phyloP scores from a whole-genome alignment of 306 rosid genomes.

The Carpinus fangiana region DNA sequence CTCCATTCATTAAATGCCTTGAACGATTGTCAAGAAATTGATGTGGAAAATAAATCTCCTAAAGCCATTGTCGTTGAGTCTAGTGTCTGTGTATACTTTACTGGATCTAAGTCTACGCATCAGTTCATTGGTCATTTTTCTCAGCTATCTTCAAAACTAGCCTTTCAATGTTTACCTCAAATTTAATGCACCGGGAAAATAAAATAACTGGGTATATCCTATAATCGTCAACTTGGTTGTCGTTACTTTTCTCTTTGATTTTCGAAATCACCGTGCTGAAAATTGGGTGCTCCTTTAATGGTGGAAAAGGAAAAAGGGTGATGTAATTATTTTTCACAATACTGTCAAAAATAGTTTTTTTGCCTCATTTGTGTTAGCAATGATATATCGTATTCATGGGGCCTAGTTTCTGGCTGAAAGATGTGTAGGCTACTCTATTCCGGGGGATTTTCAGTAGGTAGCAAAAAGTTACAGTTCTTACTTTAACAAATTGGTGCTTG shows the following conservation, averaged over 20 bases:
- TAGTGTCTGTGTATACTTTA: neutral
- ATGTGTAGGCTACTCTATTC: constrained; percentile 36
- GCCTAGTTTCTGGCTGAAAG: constrained; percentile 40
- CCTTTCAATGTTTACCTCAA: neutral
- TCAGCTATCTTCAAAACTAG: neutral
- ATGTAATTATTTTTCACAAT: constrained; percentile 25
- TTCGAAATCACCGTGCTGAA: constrained; percentile 19
- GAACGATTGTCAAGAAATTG: neutral
- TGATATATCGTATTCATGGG: constrained; percentile 51
- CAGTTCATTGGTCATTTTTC: neutral
- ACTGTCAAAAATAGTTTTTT: constrained; percentile 36
- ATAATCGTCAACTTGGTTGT: constrained; percentile 27
- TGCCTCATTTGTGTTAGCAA: constrained; percentile 33
- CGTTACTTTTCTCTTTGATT: constrained; percentile 10
- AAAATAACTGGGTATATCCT: constrained; percentile 12
- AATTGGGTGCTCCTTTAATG: constrained; percentile 20
- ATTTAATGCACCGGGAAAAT: constrained; percentile 15
- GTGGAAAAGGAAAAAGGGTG: constrained; percentile 15
- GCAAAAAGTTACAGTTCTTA: constrained; percentile 40
- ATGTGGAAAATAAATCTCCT: constrained; percentile 12
- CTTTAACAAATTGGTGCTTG: constrained; percentile 42
- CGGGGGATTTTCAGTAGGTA: constrained; percentile 37
- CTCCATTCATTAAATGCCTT: constrained; percentile 21
- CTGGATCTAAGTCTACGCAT: neutral
- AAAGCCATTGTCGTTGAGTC: neutral